Base-by-base conservation (phyloP, 352 stramenopile species). In the Globisporangium takayamanum region DNA sequence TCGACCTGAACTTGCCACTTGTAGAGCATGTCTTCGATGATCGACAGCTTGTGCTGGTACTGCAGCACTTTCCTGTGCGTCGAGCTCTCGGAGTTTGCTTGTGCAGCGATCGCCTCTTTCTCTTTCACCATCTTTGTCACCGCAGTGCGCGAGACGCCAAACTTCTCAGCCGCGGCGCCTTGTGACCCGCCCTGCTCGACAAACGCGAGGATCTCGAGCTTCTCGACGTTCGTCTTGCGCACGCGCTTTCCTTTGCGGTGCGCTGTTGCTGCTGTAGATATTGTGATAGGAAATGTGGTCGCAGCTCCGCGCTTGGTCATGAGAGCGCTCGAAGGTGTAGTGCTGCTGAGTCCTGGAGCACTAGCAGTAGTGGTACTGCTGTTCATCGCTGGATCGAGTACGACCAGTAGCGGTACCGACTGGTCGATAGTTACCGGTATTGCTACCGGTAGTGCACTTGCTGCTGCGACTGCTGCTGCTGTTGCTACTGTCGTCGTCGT, bases 111-210 rank as follows among this genome's bases (percentile, higher is more conserved):
- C 5, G 81, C 81, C 5, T 80, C 75, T 10, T 82, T 76, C 60
- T 94, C 84, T 60, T 94, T 94, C 22, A 94, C 79, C 78, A 94
- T 92, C 59, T 92, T 94, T 5, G 84, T 94, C 59, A 94, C 84
- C 0, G 84, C 84, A 1, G 84, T 89, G 20, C 84, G 75, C 0
- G 84, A 94, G 30, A 94, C 80, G 16, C 82, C 82, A 42, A 91
- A 94, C 55, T 89, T 88, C 55, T 90, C 82, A 0, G 84, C 80
- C 6, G 84, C 81, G 1, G 81, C 76, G 36, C 81, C 78, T 50
- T 94, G 84, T 0, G 84, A 91, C 10, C 81, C 82, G 47, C 82
- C 82, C 30, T 88, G 70, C 49, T 94, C 84, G 11, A 94, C 84
- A 60, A 85, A 94, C 5, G 74, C 70, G 47, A 94, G 44, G 55